These are phyloP conservation scores for Lichtheimia ornata DNA, from an alignment of 371 early-diverging fungal species.

Conservation along the genomic window DNA sequence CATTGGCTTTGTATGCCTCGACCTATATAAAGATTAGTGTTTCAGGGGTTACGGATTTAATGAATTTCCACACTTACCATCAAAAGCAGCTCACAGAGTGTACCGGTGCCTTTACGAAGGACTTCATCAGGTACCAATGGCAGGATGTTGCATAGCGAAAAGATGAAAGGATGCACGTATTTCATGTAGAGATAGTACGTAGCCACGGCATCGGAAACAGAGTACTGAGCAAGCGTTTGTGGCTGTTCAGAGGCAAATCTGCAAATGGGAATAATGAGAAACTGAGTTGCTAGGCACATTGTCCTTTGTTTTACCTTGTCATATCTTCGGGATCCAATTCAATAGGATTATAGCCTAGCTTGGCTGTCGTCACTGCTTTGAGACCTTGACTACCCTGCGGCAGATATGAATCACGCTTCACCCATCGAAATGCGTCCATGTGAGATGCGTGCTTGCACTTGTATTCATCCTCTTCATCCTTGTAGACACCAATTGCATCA, in stretches of 20 bases:
- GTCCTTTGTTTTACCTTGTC: slow-evolving; percentile 61
- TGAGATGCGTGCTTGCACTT: slow-evolving; percentile 91
- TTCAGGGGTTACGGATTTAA: not conserved
- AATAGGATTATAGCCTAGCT: slow-evolving; percentile 98
- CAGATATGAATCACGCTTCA: slow-evolving; percentile 98
- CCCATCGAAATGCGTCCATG: slow-evolving; percentile 99
- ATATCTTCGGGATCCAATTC: slow-evolving; percentile 99
- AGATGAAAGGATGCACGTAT: slow-evolving; percentile 99
- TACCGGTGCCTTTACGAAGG: slow-evolving; percentile 96
- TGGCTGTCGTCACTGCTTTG: slow-evolving; percentile 95
- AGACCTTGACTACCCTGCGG: slow-evolving; percentile 99
- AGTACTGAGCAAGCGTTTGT: slow-evolving; percentile 97
- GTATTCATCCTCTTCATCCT: slow-evolving; percentile 85
- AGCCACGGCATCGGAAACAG: slow-evolving; percentile 99
- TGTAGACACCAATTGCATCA: slow-evolving; percentile 79
- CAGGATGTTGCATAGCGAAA: slow-evolving; percentile 99
- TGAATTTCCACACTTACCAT: slow-evolving; percentile 69
- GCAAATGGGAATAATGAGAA: not conserved
- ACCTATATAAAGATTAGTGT: slow-evolving; percentile 49
- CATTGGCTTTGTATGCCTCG: slow-evolving; percentile 88
- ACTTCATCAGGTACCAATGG: slow-evolving; percentile 98
- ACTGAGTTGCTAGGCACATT: slow-evolving; percentile 5
- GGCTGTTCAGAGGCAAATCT: slow-evolving; percentile 93
- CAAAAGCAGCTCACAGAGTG: slow-evolving; percentile 97
- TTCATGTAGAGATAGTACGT: slow-evolving; percentile 99